Evolutionary conservation across 441 rosid species (phyloP).

Genomic region (Breynia disticha): DNA sequence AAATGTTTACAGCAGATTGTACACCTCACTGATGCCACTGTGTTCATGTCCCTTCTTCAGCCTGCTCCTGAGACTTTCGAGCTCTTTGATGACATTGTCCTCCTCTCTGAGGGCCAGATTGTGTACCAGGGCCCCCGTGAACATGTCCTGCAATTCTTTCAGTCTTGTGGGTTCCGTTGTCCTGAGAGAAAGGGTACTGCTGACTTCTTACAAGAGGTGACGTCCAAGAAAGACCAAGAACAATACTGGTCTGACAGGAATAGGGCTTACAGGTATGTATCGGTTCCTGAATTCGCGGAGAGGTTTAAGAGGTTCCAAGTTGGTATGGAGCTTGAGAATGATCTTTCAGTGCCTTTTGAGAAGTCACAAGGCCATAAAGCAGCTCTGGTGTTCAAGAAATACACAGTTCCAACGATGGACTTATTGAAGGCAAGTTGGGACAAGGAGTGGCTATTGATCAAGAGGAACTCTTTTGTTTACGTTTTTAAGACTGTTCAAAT

Average conservation of each 20-base stretch:
- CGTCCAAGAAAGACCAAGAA: slow-evolving; percentile 84
- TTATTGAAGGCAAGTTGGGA: slow-evolving; percentile 68
- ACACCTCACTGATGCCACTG: slow-evolving; percentile 68
- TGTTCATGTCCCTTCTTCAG: slow-evolving; percentile 73
- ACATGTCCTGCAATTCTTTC: slow-evolving; percentile 56
- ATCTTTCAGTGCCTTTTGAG: slow-evolving; percentile 49
- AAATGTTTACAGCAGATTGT: slow-evolving; percentile 83
- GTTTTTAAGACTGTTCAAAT: slow-evolving; percentile 65
- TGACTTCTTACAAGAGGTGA: slow-evolving; percentile 94
- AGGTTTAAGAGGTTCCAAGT: slow-evolving; percentile 58
- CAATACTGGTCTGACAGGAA: slow-evolving; percentile 64
- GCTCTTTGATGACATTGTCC: slow-evolving; percentile 71
- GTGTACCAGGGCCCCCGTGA: slow-evolving; percentile 84
- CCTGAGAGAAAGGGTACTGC: slow-evolving; percentile 91
- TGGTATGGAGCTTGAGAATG: slow-evolving; percentile 41
- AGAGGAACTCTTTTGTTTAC: slow-evolving; percentile 55
- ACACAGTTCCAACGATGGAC: slow-evolving; percentile 43
- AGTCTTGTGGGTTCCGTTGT: slow-evolving; percentile 65
- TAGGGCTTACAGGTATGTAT: slow-evolving; percentile 46
- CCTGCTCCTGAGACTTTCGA: slow-evolving; percentile 93
- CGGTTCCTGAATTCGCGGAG: slow-evolving; percentile 56
- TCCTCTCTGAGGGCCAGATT: slow-evolving; percentile 68
- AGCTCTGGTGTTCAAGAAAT: slow-evolving; percentile 54
- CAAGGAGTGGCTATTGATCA: slow-evolving; percentile 71
- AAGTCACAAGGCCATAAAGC: slow-evolving; percentile 55